Conservation (phyloP, 805 yeast species). For the Hermanozyma aechmeae region DNA sequence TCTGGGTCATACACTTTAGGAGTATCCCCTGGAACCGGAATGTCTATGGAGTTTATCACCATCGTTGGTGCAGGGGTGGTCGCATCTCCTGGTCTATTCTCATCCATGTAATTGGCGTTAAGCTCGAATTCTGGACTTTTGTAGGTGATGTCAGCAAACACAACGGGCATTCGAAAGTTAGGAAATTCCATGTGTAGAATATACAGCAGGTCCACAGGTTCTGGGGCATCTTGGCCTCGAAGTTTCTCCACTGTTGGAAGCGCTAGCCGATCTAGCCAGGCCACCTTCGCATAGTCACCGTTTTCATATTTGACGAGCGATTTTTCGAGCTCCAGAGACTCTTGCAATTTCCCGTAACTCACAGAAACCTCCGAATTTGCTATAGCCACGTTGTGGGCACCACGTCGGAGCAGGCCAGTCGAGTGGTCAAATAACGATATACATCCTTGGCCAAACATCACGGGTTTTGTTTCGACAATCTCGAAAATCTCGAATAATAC, state of each 20-base stretch:
- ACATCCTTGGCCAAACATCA: constrained; percentile 52
- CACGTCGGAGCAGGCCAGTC: constrained; percentile 55
- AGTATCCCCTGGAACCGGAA: constrained; percentile 13
- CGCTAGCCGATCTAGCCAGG: constrained; percentile 70
- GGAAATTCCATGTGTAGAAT: constrained; percentile 37
- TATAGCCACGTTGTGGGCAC: constrained; percentile 46
- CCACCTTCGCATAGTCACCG: constrained; percentile 51
- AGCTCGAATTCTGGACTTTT: constrained; percentile 3
- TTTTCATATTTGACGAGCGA: constrained; percentile 54
- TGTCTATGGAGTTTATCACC: constrained; percentile 24
- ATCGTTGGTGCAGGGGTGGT: constrained; percentile 16
- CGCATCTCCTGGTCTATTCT: constrained; percentile 1
- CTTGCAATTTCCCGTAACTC: constrained; percentile 12
- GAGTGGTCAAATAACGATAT: constrained; percentile 46
- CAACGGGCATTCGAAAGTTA: constrained; percentile 64
- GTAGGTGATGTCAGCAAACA: constrained; percentile 51
- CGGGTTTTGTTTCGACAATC: constrained; percentile 43
- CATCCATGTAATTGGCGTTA: constrained; percentile 1
- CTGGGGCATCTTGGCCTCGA: constrained; percentile 3
- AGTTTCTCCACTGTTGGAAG: constrained; percentile 43
- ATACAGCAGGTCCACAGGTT: constrained; percentile 6
- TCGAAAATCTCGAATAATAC: constrained; percentile 62
- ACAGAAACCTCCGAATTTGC: constrained; percentile 1
- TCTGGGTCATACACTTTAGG: constrained; percentile 38
- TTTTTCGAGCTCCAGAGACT: constrained; percentile 33